Percentiles rank a stretch among this genome's conserved stretches.
phyloP scores from a whole-genome alignment of 306 rosid genomes.

The apple (Malus domestica) region ASM211411v1 NC_041794.1:34497501-34498000 shows the following conservation, averaged over 20 bases:
- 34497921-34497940: constrained; percentile 50
- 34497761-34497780: constrained; percentile 34
- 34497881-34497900: constrained; percentile 31
- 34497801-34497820: constrained; percentile 48
- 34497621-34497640: too few relatives aligned
- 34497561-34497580: too few relatives aligned
- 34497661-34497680: too few relatives aligned
- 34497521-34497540: too few relatives aligned
- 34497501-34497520: background rate
- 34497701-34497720: background rate
- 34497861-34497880: constrained; percentile 51
- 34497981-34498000: background rate
- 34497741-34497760: constrained; percentile 47
- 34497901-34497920: constrained; percentile 35
- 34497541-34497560: too few relatives aligned
- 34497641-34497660: too few relatives aligned
- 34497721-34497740: background rate
- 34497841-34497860: constrained; percentile 30
- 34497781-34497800: constrained; percentile 35
- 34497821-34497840: constrained; percentile 45
- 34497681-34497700: too few relatives aligned
- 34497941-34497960: constrained; percentile 36
- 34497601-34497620: background rate
- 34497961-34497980: background rate
- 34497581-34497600: too few relatives aligned